Evolutionary conservation across 495 filamentous ascomycete genomes (phyloP), one percentile per base, ranked within the genome.

Genomic region (Talaromyces adpressus): DNA sequence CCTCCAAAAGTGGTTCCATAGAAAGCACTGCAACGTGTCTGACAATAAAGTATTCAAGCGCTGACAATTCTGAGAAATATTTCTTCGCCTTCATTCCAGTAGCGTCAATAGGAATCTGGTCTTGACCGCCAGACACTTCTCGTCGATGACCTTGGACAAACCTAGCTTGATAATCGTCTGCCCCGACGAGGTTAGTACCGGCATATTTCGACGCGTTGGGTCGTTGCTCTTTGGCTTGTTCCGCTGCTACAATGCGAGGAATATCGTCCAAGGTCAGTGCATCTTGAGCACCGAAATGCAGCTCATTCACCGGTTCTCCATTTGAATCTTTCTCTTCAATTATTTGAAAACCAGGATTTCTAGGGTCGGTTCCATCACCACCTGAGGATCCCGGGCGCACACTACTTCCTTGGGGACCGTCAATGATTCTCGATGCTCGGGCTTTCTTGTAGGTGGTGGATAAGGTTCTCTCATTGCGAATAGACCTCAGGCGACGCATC

Each of bases 11-110:
- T 0, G 94, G 93, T 68, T 96, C 92, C 90, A 99, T 96, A 1
- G 91, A 92, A 51, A 98, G 76, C 3, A 99, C 94, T 6, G 94
- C 95, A 63, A 97, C 89, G 70, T 97, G 92, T 34, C 94, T 86
- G 61, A 99, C 89, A 70, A 97, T 97, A 74, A 99, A 97, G 69
- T 97, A 96, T 67, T 99, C 94, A 63, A 99, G 76, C 5, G 92
- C 92, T 22, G 95, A 94, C 0, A 99, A 82, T 70, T 99, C 95
- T 0, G 94, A 97, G 72, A 99, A 99, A 72, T 95, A 99, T 65
- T 86, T 87, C 71, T 93, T 92, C 8, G 70, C 79, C 67, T 83
- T 75, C 34, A 59, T 27, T 22, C 69, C 72, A 6, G 67, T 63
- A 9, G 66, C 67, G 39, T 73, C 77, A 11, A 69, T 60, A 25